phyloP scores from a whole-genome alignment of 768 basidiomycete species.

The Tylopilus sp. region DNA sequence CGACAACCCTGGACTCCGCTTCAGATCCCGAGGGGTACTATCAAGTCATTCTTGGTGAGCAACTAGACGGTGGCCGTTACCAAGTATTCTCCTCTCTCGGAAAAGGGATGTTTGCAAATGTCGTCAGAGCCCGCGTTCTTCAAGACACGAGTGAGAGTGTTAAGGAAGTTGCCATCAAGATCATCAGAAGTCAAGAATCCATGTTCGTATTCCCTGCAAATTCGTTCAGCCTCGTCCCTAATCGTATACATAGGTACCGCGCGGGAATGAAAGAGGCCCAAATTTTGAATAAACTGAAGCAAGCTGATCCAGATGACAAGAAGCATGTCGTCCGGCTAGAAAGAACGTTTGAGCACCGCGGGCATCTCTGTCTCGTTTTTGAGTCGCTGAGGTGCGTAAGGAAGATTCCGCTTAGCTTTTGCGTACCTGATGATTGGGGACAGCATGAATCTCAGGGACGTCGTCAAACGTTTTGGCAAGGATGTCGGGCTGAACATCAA shows the following conservation, averaged over 20 bases:
- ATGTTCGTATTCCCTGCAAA: slow-evolving; percentile 59
- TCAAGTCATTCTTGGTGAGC: slow-evolving; percentile 88
- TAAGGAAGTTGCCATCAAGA: slow-evolving; percentile 95
- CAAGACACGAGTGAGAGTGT: slow-evolving; percentile 54
- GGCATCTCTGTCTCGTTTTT: slow-evolving; percentile 94
- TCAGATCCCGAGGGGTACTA: slow-evolving; percentile 97
- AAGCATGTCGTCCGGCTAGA: slow-evolving; percentile 94
- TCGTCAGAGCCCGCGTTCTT: slow-evolving; percentile 84
- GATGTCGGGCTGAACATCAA: slow-evolving; percentile 94
- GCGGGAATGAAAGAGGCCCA: slow-evolving; percentile 91
- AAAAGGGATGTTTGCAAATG: slow-evolving; percentile 98
- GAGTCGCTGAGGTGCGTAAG: slow-evolving; percentile 79
- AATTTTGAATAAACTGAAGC: slow-evolving; percentile 81
- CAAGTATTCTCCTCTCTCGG: slow-evolving; percentile 95
- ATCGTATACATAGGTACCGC: slow-evolving; percentile 65
- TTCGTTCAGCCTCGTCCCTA: slow-evolving; percentile 3
- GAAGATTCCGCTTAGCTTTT: slow-evolving; percentile 2
- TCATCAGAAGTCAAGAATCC: slow-evolving; percentile 91
- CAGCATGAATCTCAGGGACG: slow-evolving; percentile 97
- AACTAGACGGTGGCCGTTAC: slow-evolving; percentile 87
- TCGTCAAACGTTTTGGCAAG: slow-evolving; percentile 97
- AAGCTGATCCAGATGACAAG: slow-evolving; percentile 94
- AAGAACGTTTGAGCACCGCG: slow-evolving; percentile 94
- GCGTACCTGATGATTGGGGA: slow-evolving; percentile 9
- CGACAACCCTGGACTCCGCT: slow-evolving; percentile 81